These are phyloP conservation scores for Friedmanniomyces simplex DNA, from an alignment of 495 filamentous ascomycete genomes.

Conservation along the genomic window DNA sequence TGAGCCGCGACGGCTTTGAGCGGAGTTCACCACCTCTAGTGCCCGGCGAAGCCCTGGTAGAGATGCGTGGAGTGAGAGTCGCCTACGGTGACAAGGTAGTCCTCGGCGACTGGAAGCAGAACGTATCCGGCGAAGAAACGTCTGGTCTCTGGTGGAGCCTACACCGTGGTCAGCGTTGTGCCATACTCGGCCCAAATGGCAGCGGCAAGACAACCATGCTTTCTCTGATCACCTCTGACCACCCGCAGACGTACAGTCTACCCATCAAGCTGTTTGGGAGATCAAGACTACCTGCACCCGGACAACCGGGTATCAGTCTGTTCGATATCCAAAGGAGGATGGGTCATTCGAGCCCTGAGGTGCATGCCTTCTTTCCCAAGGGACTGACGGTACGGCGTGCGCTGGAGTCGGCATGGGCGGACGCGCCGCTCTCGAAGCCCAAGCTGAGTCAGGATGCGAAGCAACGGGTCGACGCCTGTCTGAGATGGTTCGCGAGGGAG, in stretches of 20 bases:
- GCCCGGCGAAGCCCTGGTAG: slow-evolving; percentile 56
- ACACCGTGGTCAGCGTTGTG: slow-evolving; percentile 75
- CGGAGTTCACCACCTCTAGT: slow-evolving; percentile 1
- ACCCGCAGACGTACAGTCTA: slow-evolving; percentile 84
- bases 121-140: slow-evolving; percentile 35
- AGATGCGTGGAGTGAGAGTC: slow-evolving; percentile 76
- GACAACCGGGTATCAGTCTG: slow-evolving; percentile 65
- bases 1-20: slow-evolving; percentile 15
- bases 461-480: slow-evolving; percentile 49
- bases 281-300: slow-evolving; percentile 63
- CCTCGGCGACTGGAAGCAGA: slow-evolving; percentile 67
- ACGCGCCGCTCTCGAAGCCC: slow-evolving; percentile 68
- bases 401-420: slow-evolving; percentile 77
- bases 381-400: slow-evolving; percentile 62
- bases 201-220: slow-evolving; percentile 82
- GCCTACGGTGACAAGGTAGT: slow-evolving; percentile 67
- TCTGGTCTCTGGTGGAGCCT: slow-evolving; percentile 74
- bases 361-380: slow-evolving; percentile 84
- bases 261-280: slow-evolving; percentile 79
- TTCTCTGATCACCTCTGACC: slow-evolving; percentile 86
- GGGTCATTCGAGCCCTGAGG: slow-evolving; percentile 86
- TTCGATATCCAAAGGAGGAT: slow-evolving; percentile 86
- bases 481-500: slow-evolving; percentile 66
- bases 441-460: slow-evolving; percentile 44
- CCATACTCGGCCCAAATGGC: slow-evolving; percentile 81